A percentile compares a stretch with the other conserved stretches of the same genome.
Conservation (phyloP, 2,329 filamentous ascomycete genomes). For the Thelonectria olida region DNA sequence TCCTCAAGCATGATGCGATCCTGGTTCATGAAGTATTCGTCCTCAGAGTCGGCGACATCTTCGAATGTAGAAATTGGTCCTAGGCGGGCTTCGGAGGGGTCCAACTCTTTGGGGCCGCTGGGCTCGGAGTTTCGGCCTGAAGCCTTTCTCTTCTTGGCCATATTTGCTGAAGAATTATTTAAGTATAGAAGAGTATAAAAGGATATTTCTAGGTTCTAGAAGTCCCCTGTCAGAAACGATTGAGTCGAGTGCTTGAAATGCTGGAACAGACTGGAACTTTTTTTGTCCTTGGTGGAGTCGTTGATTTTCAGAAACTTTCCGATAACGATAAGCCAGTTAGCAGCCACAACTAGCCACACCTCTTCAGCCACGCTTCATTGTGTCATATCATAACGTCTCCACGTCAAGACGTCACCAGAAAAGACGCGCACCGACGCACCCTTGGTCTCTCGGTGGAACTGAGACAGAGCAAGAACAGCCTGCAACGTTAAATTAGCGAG, state of each 20-base stretch:
- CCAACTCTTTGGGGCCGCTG: constrained; percentile 63
- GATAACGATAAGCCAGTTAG: constrained; percentile 19
- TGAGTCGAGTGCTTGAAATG: not conserved
- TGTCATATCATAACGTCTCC: too few species aligned
- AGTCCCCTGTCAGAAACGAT: not conserved
- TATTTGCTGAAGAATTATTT: constrained; percentile 43
- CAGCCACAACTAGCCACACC: constrained; percentile 4
- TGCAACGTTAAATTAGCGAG: not conserved
- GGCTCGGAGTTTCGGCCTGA: constrained; percentile 56
- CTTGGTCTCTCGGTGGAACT: too few species aligned
- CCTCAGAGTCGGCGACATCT: constrained; percentile 92
- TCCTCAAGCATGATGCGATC: constrained; percentile 91
- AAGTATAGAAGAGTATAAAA: not conserved
- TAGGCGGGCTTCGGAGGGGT: constrained; percentile 69
- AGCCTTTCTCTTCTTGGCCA: constrained; percentile 78
- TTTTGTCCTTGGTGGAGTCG: constrained; percentile 11
- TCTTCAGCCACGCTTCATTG: not conserved
- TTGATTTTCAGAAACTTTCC: constrained; percentile 13
- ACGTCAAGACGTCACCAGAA: not conserved
- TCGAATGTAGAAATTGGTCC: constrained; percentile 72
- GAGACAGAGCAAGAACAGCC: not conserved
- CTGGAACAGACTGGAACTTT: constrained; percentile 6
- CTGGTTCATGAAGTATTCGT: constrained; percentile 88
- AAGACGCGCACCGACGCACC: not conserved
- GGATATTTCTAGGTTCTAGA: not conserved